phyloP scores from a whole-genome alignment of 1,139 yeast species.

The Pneumocystis canis region DNA sequence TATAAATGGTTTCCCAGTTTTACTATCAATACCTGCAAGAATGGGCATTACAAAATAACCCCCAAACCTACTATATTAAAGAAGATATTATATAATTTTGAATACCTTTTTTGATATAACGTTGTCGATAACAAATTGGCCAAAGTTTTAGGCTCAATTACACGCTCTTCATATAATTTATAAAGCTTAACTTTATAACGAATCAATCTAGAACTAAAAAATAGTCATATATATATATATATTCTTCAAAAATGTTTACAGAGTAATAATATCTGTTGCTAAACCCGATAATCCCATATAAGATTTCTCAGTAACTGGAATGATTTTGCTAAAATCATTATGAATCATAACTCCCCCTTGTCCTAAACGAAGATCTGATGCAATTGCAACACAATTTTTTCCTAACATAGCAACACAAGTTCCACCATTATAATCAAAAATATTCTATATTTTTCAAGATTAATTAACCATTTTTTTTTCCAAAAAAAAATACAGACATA shows the following conservation, averaged over 20 bases:
- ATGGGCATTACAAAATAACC: constrained; percentile 95
- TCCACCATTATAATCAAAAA: constrained; percentile 42
- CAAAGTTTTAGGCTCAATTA: constrained; percentile 82
- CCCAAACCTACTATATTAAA: constrained; percentile 39
- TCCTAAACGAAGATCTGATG: constrained; percentile 87
- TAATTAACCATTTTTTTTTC: not conserved
- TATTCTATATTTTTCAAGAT: not conserved
- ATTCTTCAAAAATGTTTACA: constrained; percentile 22
- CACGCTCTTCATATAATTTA: constrained; percentile 79
- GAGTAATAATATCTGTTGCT: constrained; percentile 84
- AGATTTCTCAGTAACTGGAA: constrained; percentile 60
- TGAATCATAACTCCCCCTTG: constrained; percentile 85
- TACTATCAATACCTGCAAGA: constrained; percentile 84
- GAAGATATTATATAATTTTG: not conserved
- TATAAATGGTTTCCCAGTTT: constrained; percentile 69
- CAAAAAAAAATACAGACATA: not conserved
- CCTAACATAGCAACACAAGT: constrained; percentile 98
- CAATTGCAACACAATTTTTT: constrained; percentile 95
- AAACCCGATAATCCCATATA: constrained; percentile 87
- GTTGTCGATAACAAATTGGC: constrained; percentile 86
- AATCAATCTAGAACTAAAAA: constrained; percentile 44
- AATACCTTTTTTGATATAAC: constrained; percentile 53
- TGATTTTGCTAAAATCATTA: constrained; percentile 83
- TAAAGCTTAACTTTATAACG: constrained; percentile 76
- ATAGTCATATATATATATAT: not conserved